Percentiles rank a stretch among this genome's conserved stretches.
Evolutionary conservation across 2,329 filamentous ascomycete genomes (phyloP).

Genomic region (Amauroascus niger): DNA sequence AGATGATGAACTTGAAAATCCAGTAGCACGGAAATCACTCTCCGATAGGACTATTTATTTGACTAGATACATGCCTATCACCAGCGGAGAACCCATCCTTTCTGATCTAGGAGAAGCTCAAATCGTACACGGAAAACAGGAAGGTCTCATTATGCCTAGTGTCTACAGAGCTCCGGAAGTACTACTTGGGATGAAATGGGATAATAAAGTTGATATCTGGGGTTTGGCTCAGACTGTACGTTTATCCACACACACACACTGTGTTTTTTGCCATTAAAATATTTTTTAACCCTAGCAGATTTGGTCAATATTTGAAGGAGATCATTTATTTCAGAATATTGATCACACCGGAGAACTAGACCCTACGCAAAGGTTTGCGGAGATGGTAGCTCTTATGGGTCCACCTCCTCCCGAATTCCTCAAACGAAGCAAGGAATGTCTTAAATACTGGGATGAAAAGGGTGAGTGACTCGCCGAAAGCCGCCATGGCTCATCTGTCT

Average conservation of each 20-base stretch:
- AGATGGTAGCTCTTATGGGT: conserved; percentile 22
- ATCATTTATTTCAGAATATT: conserved; percentile 18
- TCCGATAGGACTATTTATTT: conserved; percentile 20
- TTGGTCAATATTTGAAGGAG: conserved; percentile 22
- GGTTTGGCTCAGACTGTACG: not conserved
- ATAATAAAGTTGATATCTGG: conserved; percentile 6
- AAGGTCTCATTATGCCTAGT: not conserved
- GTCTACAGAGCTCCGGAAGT: conserved; percentile 1
- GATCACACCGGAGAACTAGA: conserved; percentile 19
- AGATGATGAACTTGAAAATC: conserved; percentile 19
- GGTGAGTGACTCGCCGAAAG: too few species aligned
- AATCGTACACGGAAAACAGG: not conserved
- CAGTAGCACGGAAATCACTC: conserved; percentile 19
- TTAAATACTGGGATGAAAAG: conserved; percentile 2
- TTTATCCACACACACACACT: not conserved
- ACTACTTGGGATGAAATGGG: not conserved
- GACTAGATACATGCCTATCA: conserved; percentile 16
- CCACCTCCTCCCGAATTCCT: conserved; percentile 23
- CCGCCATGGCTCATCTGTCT: too few species aligned
- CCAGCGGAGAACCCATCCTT: conserved; percentile 7
- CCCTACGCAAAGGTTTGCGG: conserved; percentile 22
- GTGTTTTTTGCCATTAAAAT: not conserved
- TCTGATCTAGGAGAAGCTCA: conserved; percentile 1
- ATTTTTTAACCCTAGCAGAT: conserved; percentile 15
- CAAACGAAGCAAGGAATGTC: conserved; percentile 19